Evolutionary conservation across 495 filamentous ascomycete genomes (phyloP).

Genomic region (Tuber aestivum): DNA sequence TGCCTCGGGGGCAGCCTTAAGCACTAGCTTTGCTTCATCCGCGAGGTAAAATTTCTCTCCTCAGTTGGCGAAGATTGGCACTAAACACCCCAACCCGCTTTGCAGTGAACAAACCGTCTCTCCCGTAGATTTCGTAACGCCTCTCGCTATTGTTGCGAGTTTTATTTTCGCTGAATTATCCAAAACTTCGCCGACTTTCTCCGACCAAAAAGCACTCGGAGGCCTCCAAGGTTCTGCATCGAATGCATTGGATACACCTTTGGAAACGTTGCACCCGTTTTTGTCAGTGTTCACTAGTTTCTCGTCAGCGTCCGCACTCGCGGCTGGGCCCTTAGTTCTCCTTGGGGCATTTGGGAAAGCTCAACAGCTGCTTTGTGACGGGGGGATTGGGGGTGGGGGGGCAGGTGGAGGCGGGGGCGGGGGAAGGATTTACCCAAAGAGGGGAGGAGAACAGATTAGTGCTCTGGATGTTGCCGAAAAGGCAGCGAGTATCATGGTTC

Average conservation of each 20-base stretch:
- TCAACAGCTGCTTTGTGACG: slow-evolving; percentile 10
- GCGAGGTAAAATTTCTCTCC: slow-evolving; percentile 6
- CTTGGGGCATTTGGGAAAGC: slow-evolving; percentile 18
- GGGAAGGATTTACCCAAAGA: no score
- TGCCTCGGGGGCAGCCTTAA: slow-evolving; percentile 26
- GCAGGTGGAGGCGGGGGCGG: no score
- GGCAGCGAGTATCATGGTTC: no score
- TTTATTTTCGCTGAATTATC: slow-evolving; percentile 29
- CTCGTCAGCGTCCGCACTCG: slow-evolving; percentile 25
- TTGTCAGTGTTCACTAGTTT: slow-evolving; percentile 7
- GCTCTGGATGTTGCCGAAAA: no score
- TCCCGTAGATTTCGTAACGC: slow-evolving; percentile 21
- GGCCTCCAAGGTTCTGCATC: slow-evolving; percentile 4
- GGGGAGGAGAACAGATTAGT: no score
- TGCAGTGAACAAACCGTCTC: slow-evolving; percentile 21
- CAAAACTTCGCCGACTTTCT: not conserved
- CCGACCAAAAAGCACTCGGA: no score
- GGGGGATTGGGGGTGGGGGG: no score
- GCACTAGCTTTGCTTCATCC: slow-evolving; percentile 11
- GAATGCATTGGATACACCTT: slow-evolving; percentile 14
- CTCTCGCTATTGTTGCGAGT: slow-evolving; percentile 19
- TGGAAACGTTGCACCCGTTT: slow-evolving; percentile 4
- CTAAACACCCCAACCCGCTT: not conserved
- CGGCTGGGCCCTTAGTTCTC: slow-evolving; percentile 33
- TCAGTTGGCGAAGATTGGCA: not conserved